Evolutionary conservation across 1,139 yeast species (phyloP).

Genomic region (Scheffersomyces illinoinensis): DNA sequence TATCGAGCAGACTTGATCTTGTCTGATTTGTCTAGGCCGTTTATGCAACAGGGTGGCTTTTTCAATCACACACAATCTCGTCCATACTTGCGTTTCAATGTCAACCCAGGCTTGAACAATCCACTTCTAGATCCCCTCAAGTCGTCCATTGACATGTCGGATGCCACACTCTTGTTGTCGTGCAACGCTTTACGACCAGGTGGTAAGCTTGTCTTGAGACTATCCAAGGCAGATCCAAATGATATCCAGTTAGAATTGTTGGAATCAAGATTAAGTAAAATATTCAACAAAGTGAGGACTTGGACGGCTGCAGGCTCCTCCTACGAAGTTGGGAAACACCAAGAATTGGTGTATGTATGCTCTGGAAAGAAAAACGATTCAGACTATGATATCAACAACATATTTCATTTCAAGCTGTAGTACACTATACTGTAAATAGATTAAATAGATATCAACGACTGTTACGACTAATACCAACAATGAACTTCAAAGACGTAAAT

Average conservation of each 20-base stretch:
- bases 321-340: constrained; percentile 59
- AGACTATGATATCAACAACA: constrained; percentile 34
- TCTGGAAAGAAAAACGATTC: constrained; percentile 40
- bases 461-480: background rate
- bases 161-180: constrained; percentile 81
- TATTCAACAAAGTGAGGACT: constrained; percentile 43
- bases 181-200: constrained; percentile 65
- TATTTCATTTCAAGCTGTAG: constrained; percentile 5
- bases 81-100: constrained; percentile 51
- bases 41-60: constrained; percentile 62
- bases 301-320: constrained; percentile 15
- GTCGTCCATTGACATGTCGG: constrained; percentile 68
- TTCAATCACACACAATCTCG: constrained; percentile 74
- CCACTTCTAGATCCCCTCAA: constrained; percentile 27
- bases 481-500: background rate
- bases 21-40: constrained; percentile 86
- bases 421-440: background rate
- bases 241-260: constrained; percentile 60
- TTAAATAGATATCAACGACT: background rate
- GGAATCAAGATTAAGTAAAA: constrained; percentile 54
- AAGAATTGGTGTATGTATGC: constrained; percentile 75
- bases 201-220: constrained; percentile 76
- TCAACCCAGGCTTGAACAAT: constrained; percentile 27
- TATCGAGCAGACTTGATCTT: constrained; percentile 58
- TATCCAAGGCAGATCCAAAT: constrained; percentile 55